These are phyloP conservation scores for Piromyces finnis DNA, from an alignment of 192 early-diverging fungal genomes.

Conservation along the genomic window DNA sequence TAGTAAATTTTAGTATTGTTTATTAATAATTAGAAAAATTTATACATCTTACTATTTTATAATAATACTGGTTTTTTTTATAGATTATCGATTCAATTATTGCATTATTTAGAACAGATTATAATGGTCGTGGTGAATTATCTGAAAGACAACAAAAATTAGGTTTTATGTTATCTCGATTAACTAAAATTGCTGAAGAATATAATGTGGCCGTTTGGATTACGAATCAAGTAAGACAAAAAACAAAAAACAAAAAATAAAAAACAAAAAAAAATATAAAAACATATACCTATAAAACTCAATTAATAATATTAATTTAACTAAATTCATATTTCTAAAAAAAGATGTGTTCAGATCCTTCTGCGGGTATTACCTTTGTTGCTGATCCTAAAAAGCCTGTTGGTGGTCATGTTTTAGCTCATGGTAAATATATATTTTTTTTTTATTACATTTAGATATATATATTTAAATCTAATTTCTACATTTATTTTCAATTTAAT, in stretches of 20 bases:
- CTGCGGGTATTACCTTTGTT: conserved; percentile 51
- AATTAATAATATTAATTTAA: too few relatives aligned
- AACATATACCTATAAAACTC: not conserved
- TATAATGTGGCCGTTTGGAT: conserved; percentile 70
- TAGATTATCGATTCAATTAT: conserved; percentile 65
- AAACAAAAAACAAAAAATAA: not conserved
- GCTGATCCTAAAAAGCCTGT: conserved; percentile 79
- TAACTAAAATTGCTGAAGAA: conserved; percentile 63
- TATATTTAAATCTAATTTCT: not conserved
- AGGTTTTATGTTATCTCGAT: conserved; percentile 47
- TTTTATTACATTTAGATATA: not conserved
- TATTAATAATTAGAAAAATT: too few relatives aligned
- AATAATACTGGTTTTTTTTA: not conserved
- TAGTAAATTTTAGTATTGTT: conserved; percentile 13
- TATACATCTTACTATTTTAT: too few relatives aligned
- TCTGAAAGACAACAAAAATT: conserved; percentile 71
- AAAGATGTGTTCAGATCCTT: conserved; percentile 30
- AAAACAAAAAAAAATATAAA: not conserved
- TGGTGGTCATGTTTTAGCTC: conserved; percentile 58
- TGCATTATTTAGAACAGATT: conserved; percentile 66
- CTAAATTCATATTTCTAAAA: not conserved
- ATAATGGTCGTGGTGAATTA: conserved; percentile 66
- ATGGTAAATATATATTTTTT: conserved; percentile 7
- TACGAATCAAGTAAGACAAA: conserved; percentile 44
- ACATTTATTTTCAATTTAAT: too few relatives aligned